A percentile compares a stretch with the other conserved stretches of the same genome.
Conservation (phyloP, 441 rosid species). For the Capsella rubella region DNA sequence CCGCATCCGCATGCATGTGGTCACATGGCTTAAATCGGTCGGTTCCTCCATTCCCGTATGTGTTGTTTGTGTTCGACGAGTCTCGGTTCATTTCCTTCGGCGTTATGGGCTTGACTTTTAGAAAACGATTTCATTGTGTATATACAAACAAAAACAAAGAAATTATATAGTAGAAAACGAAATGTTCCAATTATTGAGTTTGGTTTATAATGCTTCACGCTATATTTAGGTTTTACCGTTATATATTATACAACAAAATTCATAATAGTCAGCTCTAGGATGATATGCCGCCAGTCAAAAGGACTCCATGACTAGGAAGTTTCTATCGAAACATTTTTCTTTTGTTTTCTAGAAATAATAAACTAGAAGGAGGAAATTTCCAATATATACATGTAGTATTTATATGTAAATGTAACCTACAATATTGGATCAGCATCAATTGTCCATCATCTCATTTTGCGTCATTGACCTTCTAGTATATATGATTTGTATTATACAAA, state of each 20-base stretch:
- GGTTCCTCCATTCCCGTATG: constrained; percentile 60
- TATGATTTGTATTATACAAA: too few relatives aligned
- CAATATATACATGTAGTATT: too few relatives aligned
- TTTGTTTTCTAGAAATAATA: neutral
- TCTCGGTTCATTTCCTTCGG: constrained; percentile 39
- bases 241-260: neutral
- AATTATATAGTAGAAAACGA: neutral
- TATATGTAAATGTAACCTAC: too few relatives aligned
- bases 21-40: constrained; percentile 63
- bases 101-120: neutral
- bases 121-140: neutral
- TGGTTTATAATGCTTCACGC: constrained; percentile 21
- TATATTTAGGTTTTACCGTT: constrained; percentile 35
- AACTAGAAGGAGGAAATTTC: too few relatives aligned
- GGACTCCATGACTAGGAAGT: constrained; percentile 21
- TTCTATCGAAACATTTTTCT: constrained; percentile 10
- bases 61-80: constrained; percentile 36
- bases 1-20: constrained; percentile 70
- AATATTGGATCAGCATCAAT: too few relatives aligned
- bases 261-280: constrained; percentile 13
- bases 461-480: too few relatives aligned
- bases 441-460: too few relatives aligned
- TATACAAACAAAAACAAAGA: neutral
- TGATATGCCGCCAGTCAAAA: constrained; percentile 28
- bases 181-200: constrained; percentile 12